Conservation (phyloP, 179 eudicot genomes). For the Patellifolia procumbens region DNA sequence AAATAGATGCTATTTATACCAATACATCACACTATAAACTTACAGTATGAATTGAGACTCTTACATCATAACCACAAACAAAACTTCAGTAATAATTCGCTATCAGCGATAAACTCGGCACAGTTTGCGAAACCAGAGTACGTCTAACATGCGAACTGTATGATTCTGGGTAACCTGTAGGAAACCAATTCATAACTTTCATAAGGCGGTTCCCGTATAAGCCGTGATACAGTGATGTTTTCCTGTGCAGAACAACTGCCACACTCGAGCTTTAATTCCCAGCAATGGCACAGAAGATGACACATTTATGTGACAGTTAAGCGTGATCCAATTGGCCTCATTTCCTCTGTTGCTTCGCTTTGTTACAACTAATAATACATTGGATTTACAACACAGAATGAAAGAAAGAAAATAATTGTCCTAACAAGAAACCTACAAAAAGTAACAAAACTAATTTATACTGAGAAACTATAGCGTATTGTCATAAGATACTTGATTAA, state of each 20-base stretch:
- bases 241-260: background rate
- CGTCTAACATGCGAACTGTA: background rate
- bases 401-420: constrained; percentile 36
- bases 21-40: background rate
- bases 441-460: constrained; percentile 39
- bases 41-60: background rate
- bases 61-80: background rate
- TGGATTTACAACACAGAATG: constrained; percentile 43
- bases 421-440: constrained; percentile 36
- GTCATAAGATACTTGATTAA: constrained; percentile 24
- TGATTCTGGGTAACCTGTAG: background rate
- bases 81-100: background rate
- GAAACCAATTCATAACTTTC: too few relatives aligned
- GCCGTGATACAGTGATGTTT: too few relatives aligned
- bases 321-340: background rate
- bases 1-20: background rate
- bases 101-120: background rate
- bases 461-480: constrained; percentile 34
- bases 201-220: too few relatives aligned
- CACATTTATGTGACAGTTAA: background rate
- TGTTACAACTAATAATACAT: constrained; percentile 33
- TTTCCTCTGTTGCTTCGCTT: constrained; percentile 21
- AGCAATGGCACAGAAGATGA: background rate
- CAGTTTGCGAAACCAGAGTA: too few relatives aligned
- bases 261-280: background rate